phyloP scores from a whole-genome alignment of 2,329 filamentous ascomycete genomes.

The Penicillium sp. region DNA sequence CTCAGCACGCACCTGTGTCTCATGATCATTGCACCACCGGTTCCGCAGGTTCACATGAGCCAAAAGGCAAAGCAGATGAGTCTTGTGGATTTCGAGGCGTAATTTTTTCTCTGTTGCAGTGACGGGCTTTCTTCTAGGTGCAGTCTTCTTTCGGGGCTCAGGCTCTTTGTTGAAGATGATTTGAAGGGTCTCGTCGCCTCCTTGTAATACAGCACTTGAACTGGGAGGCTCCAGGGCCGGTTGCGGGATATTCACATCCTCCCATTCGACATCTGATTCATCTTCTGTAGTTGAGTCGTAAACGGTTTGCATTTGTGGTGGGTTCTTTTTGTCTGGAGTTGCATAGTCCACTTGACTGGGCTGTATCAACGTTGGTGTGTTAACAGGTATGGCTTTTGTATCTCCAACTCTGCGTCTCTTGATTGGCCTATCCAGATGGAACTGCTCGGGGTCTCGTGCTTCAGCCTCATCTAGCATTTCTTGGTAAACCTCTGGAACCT shows the following conservation, averaged over 20 bases:
- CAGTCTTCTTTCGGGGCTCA: conserved; percentile 23
- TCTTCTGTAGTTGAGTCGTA: conserved; percentile 50
- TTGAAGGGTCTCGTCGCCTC: conserved; percentile 30
- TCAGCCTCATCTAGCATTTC: conserved; percentile 46
- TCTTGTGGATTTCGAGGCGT: conserved; percentile 78
- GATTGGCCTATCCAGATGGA: conserved; percentile 27
- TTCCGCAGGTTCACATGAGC: conserved; percentile 77
- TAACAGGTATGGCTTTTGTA: conserved; percentile 14
- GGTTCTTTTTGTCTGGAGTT: background rate
- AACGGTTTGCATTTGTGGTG: conserved; percentile 29
- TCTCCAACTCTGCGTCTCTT: conserved; percentile 43
- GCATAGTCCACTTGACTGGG: background rate
- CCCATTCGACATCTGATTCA: conserved; percentile 65
- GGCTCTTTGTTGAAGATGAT: conserved; percentile 39
- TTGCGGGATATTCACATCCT: conserved; percentile 56
- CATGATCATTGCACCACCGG: conserved; percentile 78
- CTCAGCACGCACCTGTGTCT: conserved; percentile 57
- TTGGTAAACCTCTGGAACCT: conserved; percentile 39
- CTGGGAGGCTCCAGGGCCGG: conserved; percentile 23
- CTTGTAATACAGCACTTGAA: conserved; percentile 13
- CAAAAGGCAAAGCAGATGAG: conserved; percentile 80
- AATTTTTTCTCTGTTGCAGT: conserved; percentile 58
- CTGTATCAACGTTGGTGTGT: background rate
- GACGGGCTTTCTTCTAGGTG: conserved; percentile 51
- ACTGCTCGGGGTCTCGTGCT: conserved; percentile 29